Base-by-base conservation (phyloP, 2,329 filamentous ascomycete genomes). In the Neocucurbitaria cava region DNA sequence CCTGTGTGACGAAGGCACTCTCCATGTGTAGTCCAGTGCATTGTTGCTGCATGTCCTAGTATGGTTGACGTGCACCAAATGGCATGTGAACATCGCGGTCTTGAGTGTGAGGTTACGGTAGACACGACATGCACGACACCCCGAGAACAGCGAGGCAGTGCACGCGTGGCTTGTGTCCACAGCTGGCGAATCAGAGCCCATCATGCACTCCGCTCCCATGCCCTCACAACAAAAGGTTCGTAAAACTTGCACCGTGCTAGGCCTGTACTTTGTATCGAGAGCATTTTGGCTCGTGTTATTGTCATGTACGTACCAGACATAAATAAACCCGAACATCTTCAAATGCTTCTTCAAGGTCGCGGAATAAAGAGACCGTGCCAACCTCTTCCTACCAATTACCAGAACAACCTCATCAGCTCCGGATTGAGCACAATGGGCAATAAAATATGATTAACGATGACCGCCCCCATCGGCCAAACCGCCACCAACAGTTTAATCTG, bases 321-420 rank as follows among this genome's bases (percentile, higher is more conserved):
- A n/a, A n/a, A n/a, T n/a, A n/a, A n/a, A n/a, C n/a, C 5, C 9
- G 24, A 5, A 26, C 5, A 26, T 5, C 24, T 26, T 9, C 5
- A 26, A 9, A 26, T 26, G 24, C 24, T 26, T 26, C 24, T 9
- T 5, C 24, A 5, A 26, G 5, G 5, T 5, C 24, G 5, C 5
- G 9, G 24, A 9, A 26, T 9, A 9, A 26, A 26, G 9, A 9
- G 13, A 6, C 28, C 4, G 3, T 31, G 28, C 28, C 28, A 10
- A 11, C 28, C 11, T 31, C 11, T 11, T 15, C 11, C 11, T 15
- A 31, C 11, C 10, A 5, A 28, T 38, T 84, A 91, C 86, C 87
- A 92, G 9, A 88, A 89, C 74, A 92, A 91, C 0, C 87, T 89
- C 88, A 91, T 91, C 65, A 92, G 79, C 18, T 88, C 89, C n/a